Conservation (phyloP, 2,329 filamentous ascomycete species). For the Colletotrichum chrysophilum region DNA sequence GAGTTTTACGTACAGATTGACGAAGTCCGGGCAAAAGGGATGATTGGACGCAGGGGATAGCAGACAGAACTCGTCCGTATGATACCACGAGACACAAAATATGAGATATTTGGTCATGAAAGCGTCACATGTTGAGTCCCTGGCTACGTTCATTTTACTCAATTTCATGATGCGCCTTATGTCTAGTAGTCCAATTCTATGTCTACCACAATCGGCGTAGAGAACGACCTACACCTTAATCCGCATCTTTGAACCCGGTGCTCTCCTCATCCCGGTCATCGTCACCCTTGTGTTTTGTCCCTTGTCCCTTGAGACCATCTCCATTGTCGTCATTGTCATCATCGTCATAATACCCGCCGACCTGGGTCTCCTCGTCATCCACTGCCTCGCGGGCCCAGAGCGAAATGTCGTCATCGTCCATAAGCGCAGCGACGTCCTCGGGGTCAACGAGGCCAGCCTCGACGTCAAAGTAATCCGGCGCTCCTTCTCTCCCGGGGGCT, state of each 20-base stretch:
- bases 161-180: neutral
- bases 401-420: conserved; percentile 65
- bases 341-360: conserved; percentile 28
- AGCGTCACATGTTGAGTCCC: neutral
- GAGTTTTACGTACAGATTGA: conserved; percentile 5
- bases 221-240: neutral
- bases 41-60: conserved; percentile 1
- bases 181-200: neutral
- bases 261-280: neutral
- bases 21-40: neutral
- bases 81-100: conserved; percentile 14
- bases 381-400: conserved; percentile 55
- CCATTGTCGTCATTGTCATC: conserved; percentile 35
- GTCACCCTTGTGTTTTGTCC: neutral
- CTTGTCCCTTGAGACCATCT: neutral
- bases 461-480: conserved; percentile 45
- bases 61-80: conserved; percentile 16
- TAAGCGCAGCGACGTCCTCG: conserved; percentile 56
- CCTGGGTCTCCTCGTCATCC: conserved; percentile 29
- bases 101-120: conserved; percentile 18
- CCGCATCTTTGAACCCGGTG: neutral
- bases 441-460: conserved; percentile 51
- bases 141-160: neutral
- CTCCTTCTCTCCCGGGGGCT: conserved; percentile 15
- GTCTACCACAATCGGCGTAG: neutral